Evolutionary conservation across 305 asterid species (phyloP).

Genomic region (Rubia tinctorum): DNA sequence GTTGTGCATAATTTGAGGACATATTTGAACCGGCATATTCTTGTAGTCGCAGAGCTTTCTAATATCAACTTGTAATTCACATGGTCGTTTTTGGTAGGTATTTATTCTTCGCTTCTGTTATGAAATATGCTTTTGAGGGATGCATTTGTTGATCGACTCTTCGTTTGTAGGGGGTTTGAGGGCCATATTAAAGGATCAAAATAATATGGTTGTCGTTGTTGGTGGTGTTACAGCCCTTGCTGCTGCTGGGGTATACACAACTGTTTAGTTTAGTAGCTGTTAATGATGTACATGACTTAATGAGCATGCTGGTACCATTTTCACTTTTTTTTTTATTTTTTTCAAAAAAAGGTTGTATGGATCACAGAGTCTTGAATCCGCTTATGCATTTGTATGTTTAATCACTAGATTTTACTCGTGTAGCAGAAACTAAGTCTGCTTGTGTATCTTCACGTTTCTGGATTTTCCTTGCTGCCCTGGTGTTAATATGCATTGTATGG

Average conservation of each 20-base stretch:
- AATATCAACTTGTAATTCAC: background rate
- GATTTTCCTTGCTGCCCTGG: background rate
- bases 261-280: slow-evolving; percentile 10
- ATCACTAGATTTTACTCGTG: background rate
- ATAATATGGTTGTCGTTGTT: slow-evolving; percentile 89
- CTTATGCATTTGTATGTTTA: background rate
- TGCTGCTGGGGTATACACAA: slow-evolving; percentile 89
- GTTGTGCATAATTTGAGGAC: background rate
- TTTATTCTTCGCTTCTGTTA: background rate
- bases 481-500: background rate
- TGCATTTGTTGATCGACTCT: background rate
- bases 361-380: background rate
- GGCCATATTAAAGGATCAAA: slow-evolving; percentile 86
- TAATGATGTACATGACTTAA: background rate
- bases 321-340: background rate
- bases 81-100: background rate
- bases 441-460: background rate
- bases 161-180: slow-evolving; percentile 69
- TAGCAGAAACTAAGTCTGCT: background rate
- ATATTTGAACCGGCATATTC: background rate
- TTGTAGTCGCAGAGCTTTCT: background rate
- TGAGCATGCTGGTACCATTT: background rate
- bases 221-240: slow-evolving; percentile 98
- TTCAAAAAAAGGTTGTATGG: background rate
- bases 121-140: background rate